phyloP scores from a whole-genome alignment of 352 stramenopile species.

The Phytophthora meadii region DNA sequence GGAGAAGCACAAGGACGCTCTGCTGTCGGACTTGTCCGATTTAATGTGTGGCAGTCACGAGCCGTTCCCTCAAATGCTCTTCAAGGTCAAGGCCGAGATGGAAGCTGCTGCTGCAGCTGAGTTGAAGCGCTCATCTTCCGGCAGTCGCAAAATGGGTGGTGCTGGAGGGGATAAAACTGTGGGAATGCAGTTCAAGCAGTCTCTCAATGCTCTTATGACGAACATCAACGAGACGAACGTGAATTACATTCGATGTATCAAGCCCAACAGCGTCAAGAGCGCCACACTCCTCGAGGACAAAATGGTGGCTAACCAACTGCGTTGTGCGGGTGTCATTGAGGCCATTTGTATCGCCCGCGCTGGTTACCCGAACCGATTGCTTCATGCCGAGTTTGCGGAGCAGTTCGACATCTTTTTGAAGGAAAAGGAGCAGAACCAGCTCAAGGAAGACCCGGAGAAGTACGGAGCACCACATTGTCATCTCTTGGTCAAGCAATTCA shows the following conservation, averaged over 20 bases:
- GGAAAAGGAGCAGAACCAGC: slow-evolving; percentile 39
- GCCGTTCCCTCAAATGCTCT: slow-evolving; percentile 63
- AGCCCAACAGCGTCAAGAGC: slow-evolving; percentile 83
- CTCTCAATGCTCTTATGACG: slow-evolving; percentile 71
- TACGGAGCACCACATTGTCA: slow-evolving; percentile 46
- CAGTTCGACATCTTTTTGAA: slow-evolving; percentile 79
- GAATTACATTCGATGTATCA: slow-evolving; percentile 89
- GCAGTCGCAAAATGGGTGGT: slow-evolving; percentile 33
- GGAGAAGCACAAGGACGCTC: slow-evolving; percentile 95
- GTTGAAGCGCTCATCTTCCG: slow-evolving; percentile 35
- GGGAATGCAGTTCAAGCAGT: slow-evolving; percentile 85
- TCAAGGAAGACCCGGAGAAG: slow-evolving; percentile 36
- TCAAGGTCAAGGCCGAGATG: slow-evolving; percentile 51
- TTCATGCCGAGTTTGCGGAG: slow-evolving; percentile 76
- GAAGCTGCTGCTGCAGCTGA: slow-evolving; percentile 30
- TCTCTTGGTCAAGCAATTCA: slow-evolving; percentile 66
- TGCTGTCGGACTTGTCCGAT: slow-evolving; percentile 92
- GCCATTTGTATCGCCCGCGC: slow-evolving; percentile 80
- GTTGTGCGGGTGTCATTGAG: slow-evolving; percentile 83
- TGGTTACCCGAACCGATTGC: slow-evolving; percentile 79
- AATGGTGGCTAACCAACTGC: slow-evolving; percentile 84
- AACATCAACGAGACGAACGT: slow-evolving; percentile 79
- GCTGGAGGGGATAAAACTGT: slow-evolving; percentile 56
- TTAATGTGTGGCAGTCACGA: slow-evolving; percentile 66
- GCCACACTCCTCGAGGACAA: slow-evolving; percentile 59